Conservation (phyloP, 1,284 basidiomycete genomes). For the Anthracocystis panici-leucophaei region DNA sequence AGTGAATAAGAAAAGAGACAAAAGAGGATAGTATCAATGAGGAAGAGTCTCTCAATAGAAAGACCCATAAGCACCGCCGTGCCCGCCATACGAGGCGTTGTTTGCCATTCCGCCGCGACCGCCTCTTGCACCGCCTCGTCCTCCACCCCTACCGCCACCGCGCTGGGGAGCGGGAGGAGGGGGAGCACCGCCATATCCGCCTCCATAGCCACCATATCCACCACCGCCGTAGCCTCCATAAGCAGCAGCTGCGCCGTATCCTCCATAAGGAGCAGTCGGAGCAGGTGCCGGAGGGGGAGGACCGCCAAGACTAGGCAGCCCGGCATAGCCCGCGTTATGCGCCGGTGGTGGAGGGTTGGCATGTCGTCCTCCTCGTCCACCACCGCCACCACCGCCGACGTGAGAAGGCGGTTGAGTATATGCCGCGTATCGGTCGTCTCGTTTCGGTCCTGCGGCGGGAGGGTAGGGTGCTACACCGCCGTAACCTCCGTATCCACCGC, state of each 20-base stretch:
- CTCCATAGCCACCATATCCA: conserved; percentile 21
- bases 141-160: conserved; percentile 17
- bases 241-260: conserved; percentile 6
- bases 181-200: conserved; percentile 9
- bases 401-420: conserved; percentile 24
- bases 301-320: conserved; percentile 34
- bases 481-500: conserved; percentile 13
- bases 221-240: conserved; percentile 47
- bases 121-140: conserved; percentile 12
- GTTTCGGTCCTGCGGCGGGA: conserved; percentile 9
- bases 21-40: neutral
- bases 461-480: conserved; percentile 13
- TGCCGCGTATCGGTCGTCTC: conserved; percentile 36
- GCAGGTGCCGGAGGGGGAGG: conserved; percentile 12
- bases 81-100: conserved; percentile 26
- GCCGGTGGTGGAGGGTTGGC: neutral
- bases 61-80: conserved; percentile 38
- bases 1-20: neutral
- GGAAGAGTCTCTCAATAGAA: conserved; percentile 33
- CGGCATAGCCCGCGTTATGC: conserved; percentile 27
- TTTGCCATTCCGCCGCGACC: conserved; percentile 8
- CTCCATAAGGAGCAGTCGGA: conserved; percentile 3
- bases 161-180: conserved; percentile 1
- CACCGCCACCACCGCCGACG: conserved; percentile 12
- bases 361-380: conserved; percentile 22